Percentiles rank a stretch among this genome's conserved stretches.
phyloP scores from a whole-genome alignment of 2,329 filamentous ascomycete species.

The Sporothrix phasma region DNA sequence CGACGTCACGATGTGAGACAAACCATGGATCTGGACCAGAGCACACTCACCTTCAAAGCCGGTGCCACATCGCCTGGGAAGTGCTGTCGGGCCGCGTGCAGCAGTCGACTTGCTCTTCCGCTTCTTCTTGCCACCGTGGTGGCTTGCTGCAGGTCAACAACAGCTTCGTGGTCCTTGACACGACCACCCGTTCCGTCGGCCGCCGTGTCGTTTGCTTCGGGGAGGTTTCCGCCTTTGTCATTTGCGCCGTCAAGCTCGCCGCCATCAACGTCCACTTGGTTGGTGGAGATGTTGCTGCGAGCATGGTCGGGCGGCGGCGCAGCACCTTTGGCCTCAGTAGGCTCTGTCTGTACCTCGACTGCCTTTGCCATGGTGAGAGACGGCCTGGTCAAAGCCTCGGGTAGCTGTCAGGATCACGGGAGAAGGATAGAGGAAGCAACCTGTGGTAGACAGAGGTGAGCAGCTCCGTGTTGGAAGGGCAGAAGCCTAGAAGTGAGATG shows the following conservation, averaged over 20 bases:
- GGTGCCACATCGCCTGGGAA: constrained; percentile 39
- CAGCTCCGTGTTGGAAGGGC: neutral
- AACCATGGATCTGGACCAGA: too few relatives aligned
- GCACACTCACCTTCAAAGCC: constrained; percentile 58
- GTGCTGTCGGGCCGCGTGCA: constrained; percentile 32
- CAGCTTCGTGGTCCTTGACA: neutral
- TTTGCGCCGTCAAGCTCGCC: too few relatives aligned
- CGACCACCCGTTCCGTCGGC: neutral
- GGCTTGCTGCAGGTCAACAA: constrained; percentile 6
- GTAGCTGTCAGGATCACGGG: neutral
- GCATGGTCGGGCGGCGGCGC: neutral
- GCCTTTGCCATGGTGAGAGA: neutral
- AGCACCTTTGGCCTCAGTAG: neutral
- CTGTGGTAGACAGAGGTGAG: neutral
- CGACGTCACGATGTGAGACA: too few relatives aligned
- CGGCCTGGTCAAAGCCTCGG: neutral
- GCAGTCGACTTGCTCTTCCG: constrained; percentile 32
- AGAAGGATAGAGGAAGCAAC: neutral
- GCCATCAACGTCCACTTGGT: too few relatives aligned
- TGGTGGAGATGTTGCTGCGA: too few relatives aligned
- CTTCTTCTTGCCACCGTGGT: constrained; percentile 23
- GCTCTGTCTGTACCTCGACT: neutral
- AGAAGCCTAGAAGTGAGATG: too few relatives aligned
- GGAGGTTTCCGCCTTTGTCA: neutral
- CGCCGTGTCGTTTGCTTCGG: neutral